Conservation (phyloP, 257 asterid species). For the Solanum infundibuliforme region DNA sequence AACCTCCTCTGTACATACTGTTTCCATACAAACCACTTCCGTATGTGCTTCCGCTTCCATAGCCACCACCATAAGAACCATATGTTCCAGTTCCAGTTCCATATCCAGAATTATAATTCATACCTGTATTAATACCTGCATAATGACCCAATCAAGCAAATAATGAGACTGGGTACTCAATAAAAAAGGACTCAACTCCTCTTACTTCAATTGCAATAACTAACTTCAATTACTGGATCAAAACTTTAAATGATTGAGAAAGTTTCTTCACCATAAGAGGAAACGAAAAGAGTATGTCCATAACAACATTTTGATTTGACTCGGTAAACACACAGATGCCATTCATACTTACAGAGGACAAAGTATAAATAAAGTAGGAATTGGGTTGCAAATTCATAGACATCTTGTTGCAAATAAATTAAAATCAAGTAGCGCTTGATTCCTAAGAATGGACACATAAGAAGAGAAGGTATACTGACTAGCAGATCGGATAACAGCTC, state of each 20-base stretch:
- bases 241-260: neutral
- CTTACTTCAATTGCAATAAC: neutral
- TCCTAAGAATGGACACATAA: neutral
- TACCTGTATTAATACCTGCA: conserved; percentile 57
- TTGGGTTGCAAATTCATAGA: neutral
- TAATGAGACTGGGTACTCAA: conserved; percentile 1
- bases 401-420: neutral
- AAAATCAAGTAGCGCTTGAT: neutral
- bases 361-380: neutral
- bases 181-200: neutral
- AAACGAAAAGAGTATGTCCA: neutral
- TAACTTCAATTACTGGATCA: neutral
- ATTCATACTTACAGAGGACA: neutral
- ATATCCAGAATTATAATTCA: conserved; percentile 53
- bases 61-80: conserved; percentile 22
- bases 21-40: conserved; percentile 86
- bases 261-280: neutral
- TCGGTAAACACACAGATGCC: neutral
- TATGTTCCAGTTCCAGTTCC: conserved; percentile 39
- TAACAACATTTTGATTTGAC: neutral
- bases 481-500: neutral
- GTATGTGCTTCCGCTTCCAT: conserved; percentile 58
- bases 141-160: neutral
- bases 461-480: neutral
- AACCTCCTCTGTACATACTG: conserved; percentile 82